These are phyloP conservation scores for Rhodotorula sp. DNA, from an alignment of 1,284 basidiomycete species.

Conservation along the genomic window DNA sequence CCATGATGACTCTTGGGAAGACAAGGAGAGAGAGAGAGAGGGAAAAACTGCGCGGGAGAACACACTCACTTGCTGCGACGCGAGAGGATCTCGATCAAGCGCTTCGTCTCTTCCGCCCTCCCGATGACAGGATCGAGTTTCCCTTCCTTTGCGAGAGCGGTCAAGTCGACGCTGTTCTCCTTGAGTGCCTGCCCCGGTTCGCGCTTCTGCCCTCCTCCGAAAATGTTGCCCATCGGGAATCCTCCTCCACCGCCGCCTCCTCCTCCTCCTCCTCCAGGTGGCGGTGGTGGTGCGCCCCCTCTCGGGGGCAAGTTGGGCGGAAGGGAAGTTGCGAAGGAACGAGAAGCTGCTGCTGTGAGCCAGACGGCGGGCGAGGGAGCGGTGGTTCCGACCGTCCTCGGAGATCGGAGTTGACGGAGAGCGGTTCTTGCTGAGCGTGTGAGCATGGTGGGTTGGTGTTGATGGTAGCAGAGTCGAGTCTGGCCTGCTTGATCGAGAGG, in stretches of 20 bases:
- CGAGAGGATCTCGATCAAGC: slow-evolving; percentile 71
- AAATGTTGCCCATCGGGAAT: slow-evolving; percentile 46
- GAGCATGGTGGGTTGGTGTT: neutral
- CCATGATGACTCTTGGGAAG: too few relatives aligned
- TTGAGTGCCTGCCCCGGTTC: slow-evolving; percentile 42
- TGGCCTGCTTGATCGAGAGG: neutral
- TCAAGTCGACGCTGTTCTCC: slow-evolving; percentile 72
- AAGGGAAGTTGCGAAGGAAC: neutral
- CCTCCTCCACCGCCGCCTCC: slow-evolving; percentile 43
- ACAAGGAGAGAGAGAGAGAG: neutral
- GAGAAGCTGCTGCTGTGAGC: neutral
- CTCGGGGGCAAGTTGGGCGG: neutral
- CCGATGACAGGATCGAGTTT: slow-evolving; percentile 79
- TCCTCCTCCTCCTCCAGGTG: slow-evolving; percentile 23
- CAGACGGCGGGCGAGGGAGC: neutral
- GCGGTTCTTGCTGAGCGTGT: neutral
- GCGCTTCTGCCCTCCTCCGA: slow-evolving; percentile 40
- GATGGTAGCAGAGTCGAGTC: neutral
- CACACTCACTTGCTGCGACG: slow-evolving; percentile 44
- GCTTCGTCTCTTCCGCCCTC: slow-evolving; percentile 68
- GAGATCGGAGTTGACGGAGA: neutral
- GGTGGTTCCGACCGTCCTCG: neutral
- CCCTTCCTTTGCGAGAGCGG: slow-evolving; percentile 75
- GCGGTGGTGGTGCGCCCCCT: slow-evolving; percentile 17
- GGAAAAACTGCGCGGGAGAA: neutral